Base-by-base conservation (phyloP, 2,329 filamentous ascomycete species). In the Lachnellula suecica region DNA sequence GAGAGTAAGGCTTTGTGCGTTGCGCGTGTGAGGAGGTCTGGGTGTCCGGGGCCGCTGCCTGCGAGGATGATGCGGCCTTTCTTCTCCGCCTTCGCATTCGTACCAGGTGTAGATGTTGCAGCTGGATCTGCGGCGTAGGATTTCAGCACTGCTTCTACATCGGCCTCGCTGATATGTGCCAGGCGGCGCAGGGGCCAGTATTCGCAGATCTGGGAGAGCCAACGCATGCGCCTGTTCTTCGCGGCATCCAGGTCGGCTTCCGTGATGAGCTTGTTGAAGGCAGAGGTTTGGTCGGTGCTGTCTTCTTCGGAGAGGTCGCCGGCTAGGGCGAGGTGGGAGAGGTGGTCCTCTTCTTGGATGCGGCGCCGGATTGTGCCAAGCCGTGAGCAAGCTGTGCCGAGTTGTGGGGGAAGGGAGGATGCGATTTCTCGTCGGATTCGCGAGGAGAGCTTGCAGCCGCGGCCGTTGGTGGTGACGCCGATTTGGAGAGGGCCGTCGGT, bases 161-260 rank as follows among this genome's bases (percentile, higher is more conserved):
- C 92, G 8, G 80, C 79, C 63, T 96, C 90, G 3, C 82, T 87
- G 58, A 97, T 87, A 37, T 80, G 78, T 7, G 91, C 91, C 1
- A 99, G 80, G 17, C 89, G 83, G 58, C 85, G 85, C 23, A 99
- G 78, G 1, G 94, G 92, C 94, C 94, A 99, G 72, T 99, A 99
- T 74, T 99, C 94, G 78, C 94, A 99, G 47, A 99, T 91, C 68
- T 99, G 94, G 19, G 88, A 84, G 1, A 99, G 77, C 94, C 94
- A 99, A 52, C 94, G 83, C 77, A 96, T 92, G 47, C 94, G 82
- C 54, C 93, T 79, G 20, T 82, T 91, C 67, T 91, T 91, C 15
- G 84, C 82, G 3, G 86, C 86, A 54, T 88, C 86, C 1, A 81
- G 73, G 64, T 94, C 90, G 41, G 85, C 83, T 43, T 89, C 85